These are phyloP conservation scores for Akanthomyces dipterigenus DNA, from an alignment of 2,329 filamentous ascomycete species.

Conservation along the genomic window DNA sequence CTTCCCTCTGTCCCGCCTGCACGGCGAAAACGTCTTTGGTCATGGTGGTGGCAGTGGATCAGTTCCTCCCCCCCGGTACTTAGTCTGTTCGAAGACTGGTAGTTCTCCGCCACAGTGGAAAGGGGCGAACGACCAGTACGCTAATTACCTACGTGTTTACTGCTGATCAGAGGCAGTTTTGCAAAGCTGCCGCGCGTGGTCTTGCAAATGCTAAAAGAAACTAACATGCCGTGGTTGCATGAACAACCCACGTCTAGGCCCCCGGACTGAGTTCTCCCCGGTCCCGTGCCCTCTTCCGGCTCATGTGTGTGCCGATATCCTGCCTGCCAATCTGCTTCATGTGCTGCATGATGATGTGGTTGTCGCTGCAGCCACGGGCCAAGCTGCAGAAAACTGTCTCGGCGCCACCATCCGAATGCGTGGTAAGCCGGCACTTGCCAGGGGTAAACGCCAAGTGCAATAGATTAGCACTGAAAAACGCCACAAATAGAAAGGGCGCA, in stretches of 20 bases:
- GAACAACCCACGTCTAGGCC: neutral
- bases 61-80: neutral
- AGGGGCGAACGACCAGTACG: neutral
- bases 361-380: neutral
- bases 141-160: neutral
- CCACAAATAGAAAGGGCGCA: neutral
- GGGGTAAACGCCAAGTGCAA: neutral
- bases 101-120: neutral
- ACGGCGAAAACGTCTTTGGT: neutral
- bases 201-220: neutral
- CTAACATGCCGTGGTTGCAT: neutral
- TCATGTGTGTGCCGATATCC: too few relatives aligned
- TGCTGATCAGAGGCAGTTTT: neutral
- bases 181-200: neutral
- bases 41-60: slow-evolving; percentile 2
- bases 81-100: too few relatives aligned
- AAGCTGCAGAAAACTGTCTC: neutral
- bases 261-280: neutral
- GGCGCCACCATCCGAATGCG: neutral
- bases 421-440: neutral
- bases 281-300: neutral
- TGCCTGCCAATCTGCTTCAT: neutral
- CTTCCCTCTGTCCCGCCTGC: neutral
- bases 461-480: neutral
- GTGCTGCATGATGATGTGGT: neutral